These are phyloP conservation scores for Erythrobasidium hasegawianum DNA, from an alignment of 1,284 basidiomycete genomes.

Conservation along the genomic window DNA sequence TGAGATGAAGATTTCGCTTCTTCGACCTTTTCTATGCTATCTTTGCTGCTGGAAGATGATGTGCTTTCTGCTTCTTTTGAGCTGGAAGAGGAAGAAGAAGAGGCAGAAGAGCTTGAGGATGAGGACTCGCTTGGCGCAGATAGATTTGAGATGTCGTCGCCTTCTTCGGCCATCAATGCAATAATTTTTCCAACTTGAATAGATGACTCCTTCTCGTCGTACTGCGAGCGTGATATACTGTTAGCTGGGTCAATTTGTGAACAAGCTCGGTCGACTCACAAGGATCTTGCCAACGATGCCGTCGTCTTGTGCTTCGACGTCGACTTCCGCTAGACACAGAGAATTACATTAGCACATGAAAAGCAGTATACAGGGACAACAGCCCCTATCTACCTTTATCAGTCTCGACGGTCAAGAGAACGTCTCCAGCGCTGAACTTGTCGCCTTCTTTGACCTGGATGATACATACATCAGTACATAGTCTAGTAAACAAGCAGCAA, in stretches of 20 bases:
- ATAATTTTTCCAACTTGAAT: conserved; percentile 50
- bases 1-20: conserved; percentile 32
- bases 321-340: conserved; percentile 46
- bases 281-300: conserved; percentile 52
- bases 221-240: not conserved
- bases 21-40: conserved; percentile 1
- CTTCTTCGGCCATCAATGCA: conserved; percentile 52
- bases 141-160: conserved; percentile 50
- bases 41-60: conserved; percentile 13
- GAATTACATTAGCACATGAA: not conserved
- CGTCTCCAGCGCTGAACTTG: conserved; percentile 48
- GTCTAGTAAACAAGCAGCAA: not conserved
- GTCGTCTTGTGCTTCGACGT: conserved; percentile 53
- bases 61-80: conserved; percentile 7
- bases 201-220: conserved; percentile 34
- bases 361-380: not conserved
- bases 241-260: too few relatives aligned
- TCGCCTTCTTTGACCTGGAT: conserved; percentile 51
- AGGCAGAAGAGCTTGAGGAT: not conserved
- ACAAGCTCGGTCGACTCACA: conserved; percentile 25
- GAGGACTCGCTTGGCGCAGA: conserved; percentile 42
- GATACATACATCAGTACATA: conserved; percentile 18
- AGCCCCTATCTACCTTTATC: conserved; percentile 41
- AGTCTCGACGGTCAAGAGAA: conserved; percentile 46
- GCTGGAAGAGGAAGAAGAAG: conserved; percentile 14